phyloP scores from a whole-genome alignment of 2,329 filamentous ascomycete species.

The Scedosporium apiospermum region DNA sequence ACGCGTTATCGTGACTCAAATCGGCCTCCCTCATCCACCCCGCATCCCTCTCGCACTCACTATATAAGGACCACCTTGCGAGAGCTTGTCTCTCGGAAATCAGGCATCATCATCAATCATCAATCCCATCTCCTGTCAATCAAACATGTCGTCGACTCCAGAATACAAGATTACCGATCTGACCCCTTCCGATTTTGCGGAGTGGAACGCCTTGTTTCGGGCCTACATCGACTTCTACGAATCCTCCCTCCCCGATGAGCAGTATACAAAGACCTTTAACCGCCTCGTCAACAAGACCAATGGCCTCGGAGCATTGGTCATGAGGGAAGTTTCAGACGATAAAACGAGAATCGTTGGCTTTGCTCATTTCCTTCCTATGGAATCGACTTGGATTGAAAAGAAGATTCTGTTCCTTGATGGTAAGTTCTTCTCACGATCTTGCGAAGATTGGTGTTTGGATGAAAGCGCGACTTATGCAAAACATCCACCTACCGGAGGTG shows the following conservation, averaged over 20 bases:
- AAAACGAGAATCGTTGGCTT: conserved; percentile 3
- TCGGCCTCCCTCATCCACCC: too few species aligned
- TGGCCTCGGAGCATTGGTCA: not conserved
- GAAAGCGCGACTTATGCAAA: not conserved
- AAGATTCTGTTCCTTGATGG: conserved; percentile 4
- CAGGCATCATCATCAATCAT: too few species aligned
- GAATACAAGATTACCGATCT: not conserved
- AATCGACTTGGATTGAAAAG: conserved; percentile 6
- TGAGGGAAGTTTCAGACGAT: not conserved
- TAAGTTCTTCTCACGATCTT: not conserved
- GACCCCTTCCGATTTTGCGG: not conserved
- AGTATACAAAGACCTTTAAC: conserved; percentile 5
- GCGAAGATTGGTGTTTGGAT: not conserved
- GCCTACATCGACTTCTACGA: conserved; percentile 8
- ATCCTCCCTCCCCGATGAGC: conserved; percentile 4
- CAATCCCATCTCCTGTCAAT: not conserved
- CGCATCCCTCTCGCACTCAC: too few species aligned
- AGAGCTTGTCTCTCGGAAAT: too few species aligned
- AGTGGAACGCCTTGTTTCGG: conserved; percentile 2
- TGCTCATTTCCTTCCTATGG: conserved; percentile 4
- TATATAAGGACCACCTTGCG: too few species aligned
- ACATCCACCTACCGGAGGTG: not conserved
- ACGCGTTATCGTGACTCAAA: too few species aligned
- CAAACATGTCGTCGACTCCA: not conserved
- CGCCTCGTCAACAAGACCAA: not conserved